Percentiles rank a stretch among this genome's conserved stretches.
Conservation (phyloP, 1,284 basidiomycete species). For the Boletus smithii region DNA sequence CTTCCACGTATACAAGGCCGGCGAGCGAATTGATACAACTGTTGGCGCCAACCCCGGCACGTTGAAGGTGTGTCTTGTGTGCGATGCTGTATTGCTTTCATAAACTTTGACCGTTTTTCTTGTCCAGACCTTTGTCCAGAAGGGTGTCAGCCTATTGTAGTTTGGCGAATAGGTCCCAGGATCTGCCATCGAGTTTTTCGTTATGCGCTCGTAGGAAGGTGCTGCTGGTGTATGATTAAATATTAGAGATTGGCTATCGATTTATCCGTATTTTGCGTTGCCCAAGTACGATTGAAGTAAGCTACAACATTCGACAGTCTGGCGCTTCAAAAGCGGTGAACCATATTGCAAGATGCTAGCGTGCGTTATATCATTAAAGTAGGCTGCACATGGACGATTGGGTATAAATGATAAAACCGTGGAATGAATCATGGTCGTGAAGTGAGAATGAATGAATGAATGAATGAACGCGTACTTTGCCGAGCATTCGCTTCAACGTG, state of each 20-base stretch:
- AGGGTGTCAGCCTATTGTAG: neutral
- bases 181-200: neutral
- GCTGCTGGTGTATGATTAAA: conserved; percentile 1
- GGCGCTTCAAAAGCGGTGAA: neutral
- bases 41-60: conserved; percentile 52
- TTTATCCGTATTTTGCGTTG: neutral
- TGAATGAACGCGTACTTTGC: conserved; percentile 7
- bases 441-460: conserved; percentile 12
- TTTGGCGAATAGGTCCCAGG: no score
- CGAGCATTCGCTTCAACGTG: conserved; percentile 1
- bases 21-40: conserved; percentile 49
- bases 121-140: conserved; percentile 3
- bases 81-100: neutral
- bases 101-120: neutral
- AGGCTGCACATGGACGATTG: conserved; percentile 25
- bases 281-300: neutral
- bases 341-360: conserved; percentile 24
- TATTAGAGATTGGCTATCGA: neutral
- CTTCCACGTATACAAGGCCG: conserved; percentile 66
- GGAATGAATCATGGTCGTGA: conserved; percentile 21
- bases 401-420: conserved; percentile 29
- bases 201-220: neutral
- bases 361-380: conserved; percentile 30
- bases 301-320: neutral
- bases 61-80: conserved; percentile 11